Conservation (phyloP, 805 yeast species). For the Yarrowia sp. region DNA sequence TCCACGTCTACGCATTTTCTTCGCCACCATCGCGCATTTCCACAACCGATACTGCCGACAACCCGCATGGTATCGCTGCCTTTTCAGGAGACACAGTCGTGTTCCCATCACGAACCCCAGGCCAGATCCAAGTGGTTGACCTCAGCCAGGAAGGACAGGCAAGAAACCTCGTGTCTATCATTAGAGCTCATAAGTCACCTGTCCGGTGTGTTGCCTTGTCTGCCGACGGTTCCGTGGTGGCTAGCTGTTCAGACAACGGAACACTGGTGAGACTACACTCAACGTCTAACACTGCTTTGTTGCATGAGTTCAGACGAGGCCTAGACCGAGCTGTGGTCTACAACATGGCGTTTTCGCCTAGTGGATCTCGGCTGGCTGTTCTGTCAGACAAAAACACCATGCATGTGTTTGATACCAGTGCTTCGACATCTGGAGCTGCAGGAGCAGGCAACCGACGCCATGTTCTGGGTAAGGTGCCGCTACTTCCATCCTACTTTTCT, state of each 20-base stretch:
- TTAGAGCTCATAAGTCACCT: conserved; percentile 71
- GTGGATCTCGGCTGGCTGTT: conserved; percentile 73
- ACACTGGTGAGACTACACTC: conserved; percentile 75
- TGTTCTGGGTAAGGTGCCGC: conserved; percentile 58
- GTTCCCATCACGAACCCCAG: conserved; percentile 70
- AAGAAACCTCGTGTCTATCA: conserved; percentile 59
- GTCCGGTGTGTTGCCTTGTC: conserved; percentile 63
- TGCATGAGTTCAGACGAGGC: conserved; percentile 89
- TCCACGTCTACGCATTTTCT: conserved; percentile 74
- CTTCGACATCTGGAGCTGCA: conserved; percentile 27
- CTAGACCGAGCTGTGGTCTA: conserved; percentile 78
- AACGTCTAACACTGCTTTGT: conserved; percentile 59
- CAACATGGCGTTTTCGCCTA: conserved; percentile 78
- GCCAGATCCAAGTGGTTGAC: conserved; percentile 79
- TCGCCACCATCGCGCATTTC: conserved; percentile 70
- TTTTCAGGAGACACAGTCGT: conserved; percentile 55
- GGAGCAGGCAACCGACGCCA: conserved; percentile 51
- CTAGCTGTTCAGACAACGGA: conserved; percentile 79
- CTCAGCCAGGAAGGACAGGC: conserved; percentile 58
- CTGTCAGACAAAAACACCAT: conserved; percentile 85
- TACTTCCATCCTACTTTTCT: conserved; percentile 70
- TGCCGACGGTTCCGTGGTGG: conserved; percentile 62
- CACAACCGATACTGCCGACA: conserved; percentile 61
- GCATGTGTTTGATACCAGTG: conserved; percentile 68
- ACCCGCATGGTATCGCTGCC: conserved; percentile 63